Evolutionary conservation across 441 rosid genomes (phyloP), one percentile per base, ranked within the genome.

Genomic region (Bocquillonia castaneifolia): DNA sequence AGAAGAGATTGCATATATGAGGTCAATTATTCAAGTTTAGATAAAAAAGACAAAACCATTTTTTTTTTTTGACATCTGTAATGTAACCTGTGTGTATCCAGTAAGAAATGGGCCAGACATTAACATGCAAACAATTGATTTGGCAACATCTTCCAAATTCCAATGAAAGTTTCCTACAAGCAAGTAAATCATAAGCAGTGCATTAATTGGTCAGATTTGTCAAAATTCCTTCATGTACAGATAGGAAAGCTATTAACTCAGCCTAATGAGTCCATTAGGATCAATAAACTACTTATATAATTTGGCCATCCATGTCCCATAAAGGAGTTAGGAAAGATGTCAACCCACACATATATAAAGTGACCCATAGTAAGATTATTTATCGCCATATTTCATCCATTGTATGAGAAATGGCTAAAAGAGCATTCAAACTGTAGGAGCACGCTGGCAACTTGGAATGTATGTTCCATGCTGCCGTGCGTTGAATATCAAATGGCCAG

Each of bases 71-170:
- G 42, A 47, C 53, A 47, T 54, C 55, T 59, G 44, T 36, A 31
- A 57, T 72, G 63, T 34, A 71, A 91, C 99, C 92, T 93, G 97
- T 17, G 99, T 91, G 74, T 93, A 93, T 76, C 97, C 97, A 25
- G 99, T 88, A 60, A 93, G 97, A 79, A 84, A 89, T 18, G 99
- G 99, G 36, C 99, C 99, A 60, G 97, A 87, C 97, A 93, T 91
- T 5, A 87, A 66, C 96, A 93, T 93, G 84, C 99, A 93, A 68
- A 84, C 82, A 80, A 89, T 74, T 70, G 99, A 87, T 82, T 91
- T 91, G 47, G 95, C 88, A 76, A 93, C 91, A 55, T 93, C 97
- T 79, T 93, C 99, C 61, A 84, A 69, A 64, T 79, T 88, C 99
- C 99, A 93, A 17, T 93, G 97, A 60, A 93, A 93, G 80, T 93